Evolutionary conservation across 768 basidiomycete genomes (phyloP).

Genomic region (Panaeolus cyanescens): DNA sequence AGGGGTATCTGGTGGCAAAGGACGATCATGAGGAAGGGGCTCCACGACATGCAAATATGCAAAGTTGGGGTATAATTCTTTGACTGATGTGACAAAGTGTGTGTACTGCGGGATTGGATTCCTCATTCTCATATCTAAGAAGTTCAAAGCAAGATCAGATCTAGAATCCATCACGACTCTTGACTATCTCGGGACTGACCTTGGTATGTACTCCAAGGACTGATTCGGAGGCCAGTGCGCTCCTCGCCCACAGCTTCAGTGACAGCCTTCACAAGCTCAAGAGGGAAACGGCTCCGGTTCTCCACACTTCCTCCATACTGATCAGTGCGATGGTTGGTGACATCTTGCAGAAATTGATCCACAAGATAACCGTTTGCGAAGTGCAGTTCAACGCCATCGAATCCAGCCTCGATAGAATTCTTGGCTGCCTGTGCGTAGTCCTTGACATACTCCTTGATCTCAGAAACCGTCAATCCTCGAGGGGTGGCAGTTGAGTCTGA

Average conservation of each 20-base stretch:
- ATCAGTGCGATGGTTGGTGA: constrained; percentile 59
- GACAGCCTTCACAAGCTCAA: constrained; percentile 54
- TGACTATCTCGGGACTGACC: not conserved
- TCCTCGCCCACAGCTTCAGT: constrained; percentile 49
- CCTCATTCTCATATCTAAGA: not conserved
- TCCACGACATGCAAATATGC: not conserved
- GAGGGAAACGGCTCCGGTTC: constrained; percentile 55
- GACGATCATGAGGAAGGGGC: not conserved
- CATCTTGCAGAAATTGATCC: constrained; percentile 65
- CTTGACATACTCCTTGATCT: constrained; percentile 13
- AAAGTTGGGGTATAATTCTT: not conserved
- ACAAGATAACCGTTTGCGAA: constrained; percentile 48
- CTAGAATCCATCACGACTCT: not conserved
- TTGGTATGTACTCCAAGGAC: not conserved
- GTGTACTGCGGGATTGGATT: not conserved
- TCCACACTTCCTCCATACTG: constrained; percentile 70
- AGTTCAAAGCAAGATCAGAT: not conserved
- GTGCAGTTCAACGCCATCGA: constrained; percentile 63
- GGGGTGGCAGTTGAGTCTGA: not conserved
- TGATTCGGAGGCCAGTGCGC: constrained; percentile 43
- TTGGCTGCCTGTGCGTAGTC: constrained; percentile 16
- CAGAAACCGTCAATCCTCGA: constrained; percentile 14
- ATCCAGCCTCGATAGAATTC: constrained; percentile 47
- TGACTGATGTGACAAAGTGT: not conserved
- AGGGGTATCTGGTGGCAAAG: not conserved